Evolutionary conservation across 257 asterid genomes (phyloP).

Genomic region (Coffea canephora): DNA sequence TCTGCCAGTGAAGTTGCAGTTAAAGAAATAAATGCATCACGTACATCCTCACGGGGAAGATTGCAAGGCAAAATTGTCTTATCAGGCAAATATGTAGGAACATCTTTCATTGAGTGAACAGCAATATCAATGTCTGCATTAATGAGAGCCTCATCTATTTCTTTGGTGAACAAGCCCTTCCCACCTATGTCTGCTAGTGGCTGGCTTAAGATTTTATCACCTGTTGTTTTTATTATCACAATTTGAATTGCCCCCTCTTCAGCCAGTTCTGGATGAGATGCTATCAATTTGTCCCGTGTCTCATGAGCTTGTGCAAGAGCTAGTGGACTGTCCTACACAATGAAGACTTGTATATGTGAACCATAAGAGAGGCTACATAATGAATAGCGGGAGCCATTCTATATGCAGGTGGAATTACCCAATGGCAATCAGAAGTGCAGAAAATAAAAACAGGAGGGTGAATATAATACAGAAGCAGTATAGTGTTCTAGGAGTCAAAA

Average conservation of each 20-base stretch:
- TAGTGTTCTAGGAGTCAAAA: background rate
- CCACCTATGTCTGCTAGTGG: constrained; percentile 99
- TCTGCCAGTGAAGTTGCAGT: constrained; percentile 72
- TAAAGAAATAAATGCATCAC: constrained; percentile 91
- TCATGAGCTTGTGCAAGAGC: constrained; percentile 99
- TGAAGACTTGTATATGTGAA: constrained; percentile 21
- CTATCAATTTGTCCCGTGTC: constrained; percentile 73
- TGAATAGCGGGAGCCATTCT: background rate
- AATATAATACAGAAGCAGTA: too few species aligned
- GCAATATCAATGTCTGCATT: constrained; percentile 88
- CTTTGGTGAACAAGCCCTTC: constrained; percentile 94
- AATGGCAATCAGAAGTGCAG: background rate
- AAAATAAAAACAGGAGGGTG: background rate
- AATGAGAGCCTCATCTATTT: constrained; percentile 92
- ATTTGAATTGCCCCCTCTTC: constrained; percentile 89
- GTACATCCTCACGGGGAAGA: constrained; percentile 93
- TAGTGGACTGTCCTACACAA: constrained; percentile 81
- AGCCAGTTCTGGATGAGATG: constrained; percentile 75
- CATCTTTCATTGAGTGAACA: constrained; percentile 99
- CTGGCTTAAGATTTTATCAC: constrained; percentile 87
- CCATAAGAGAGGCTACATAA: constrained; percentile 2
- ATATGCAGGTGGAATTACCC: background rate
- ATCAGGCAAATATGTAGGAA: constrained; percentile 90
- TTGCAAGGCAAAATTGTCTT: constrained; percentile 84
- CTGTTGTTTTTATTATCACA: constrained; percentile 85